These are phyloP conservation scores for Phytopythium montanum DNA, from an alignment of 352 stramenopile species.

Conservation along the genomic window DNA sequence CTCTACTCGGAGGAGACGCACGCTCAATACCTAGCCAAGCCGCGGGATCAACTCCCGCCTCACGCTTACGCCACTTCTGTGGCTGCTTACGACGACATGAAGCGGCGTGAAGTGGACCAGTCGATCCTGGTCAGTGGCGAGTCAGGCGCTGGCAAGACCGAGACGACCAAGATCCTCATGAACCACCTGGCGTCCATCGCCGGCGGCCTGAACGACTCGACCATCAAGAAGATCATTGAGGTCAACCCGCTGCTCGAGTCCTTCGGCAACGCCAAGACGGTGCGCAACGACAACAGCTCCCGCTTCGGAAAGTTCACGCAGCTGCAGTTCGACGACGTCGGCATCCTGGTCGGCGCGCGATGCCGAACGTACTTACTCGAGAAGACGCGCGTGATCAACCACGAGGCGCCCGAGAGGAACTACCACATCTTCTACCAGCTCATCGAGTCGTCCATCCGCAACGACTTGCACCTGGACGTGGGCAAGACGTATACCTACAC, in stretches of 20 bases:
- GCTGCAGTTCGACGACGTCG: constrained; percentile 87
- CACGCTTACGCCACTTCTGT: constrained; percentile 81
- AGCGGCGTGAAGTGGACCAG: constrained; percentile 66
- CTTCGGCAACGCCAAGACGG: constrained; percentile 98
- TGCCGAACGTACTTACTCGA: constrained; percentile 96
- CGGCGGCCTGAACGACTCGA: constrained; percentile 86
- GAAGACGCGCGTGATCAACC: constrained; percentile 95
- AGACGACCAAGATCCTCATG: constrained; percentile 94
- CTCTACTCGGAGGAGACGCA: constrained; percentile 84
- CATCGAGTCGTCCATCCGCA: constrained; percentile 49
- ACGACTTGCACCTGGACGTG: constrained; percentile 45
- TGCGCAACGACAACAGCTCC: constrained; percentile 97
- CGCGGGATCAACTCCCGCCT: constrained; percentile 72
- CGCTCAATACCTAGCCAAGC: constrained; percentile 66
- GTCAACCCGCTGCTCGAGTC: constrained; percentile 98
- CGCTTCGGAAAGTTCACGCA: constrained; percentile 98
- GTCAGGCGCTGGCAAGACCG: constrained; percentile 91
- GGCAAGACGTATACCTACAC: constrained; percentile 61
- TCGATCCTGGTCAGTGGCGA: constrained; percentile 86
- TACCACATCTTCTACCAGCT: constrained; percentile 98
- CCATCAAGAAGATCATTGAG: constrained; percentile 95
- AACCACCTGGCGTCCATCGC: constrained; percentile 83
- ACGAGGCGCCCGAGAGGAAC: constrained; percentile 92
- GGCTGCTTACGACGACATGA: constrained; percentile 78
- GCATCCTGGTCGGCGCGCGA: constrained; percentile 89